Evolutionary conservation across 2,329 filamentous ascomycete species (phyloP).

Genomic region (Colletotrichum limetticola): DNA sequence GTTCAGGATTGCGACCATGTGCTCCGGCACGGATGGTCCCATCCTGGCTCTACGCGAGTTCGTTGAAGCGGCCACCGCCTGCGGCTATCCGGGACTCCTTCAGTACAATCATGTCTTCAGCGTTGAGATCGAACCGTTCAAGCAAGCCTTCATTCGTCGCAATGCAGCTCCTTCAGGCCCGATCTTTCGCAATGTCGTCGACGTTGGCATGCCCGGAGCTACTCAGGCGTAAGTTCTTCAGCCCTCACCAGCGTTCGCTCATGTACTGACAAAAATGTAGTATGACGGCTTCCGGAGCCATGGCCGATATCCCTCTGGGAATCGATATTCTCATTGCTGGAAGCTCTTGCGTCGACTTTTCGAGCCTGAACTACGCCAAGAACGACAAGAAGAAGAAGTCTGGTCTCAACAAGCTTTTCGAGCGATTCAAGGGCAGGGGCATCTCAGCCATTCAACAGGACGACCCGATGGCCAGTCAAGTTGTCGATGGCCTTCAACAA

Average conservation of each 20-base stretch:
- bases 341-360: slow-evolving; percentile 82
- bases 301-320: slow-evolving; percentile 63
- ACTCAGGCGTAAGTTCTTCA: slow-evolving; percentile 55
- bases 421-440: slow-evolving; percentile 48
- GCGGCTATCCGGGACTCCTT: slow-evolving; percentile 47
- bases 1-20: slow-evolving; percentile 74
- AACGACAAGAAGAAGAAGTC: slow-evolving; percentile 55
- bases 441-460: slow-evolving; percentile 58
- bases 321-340: slow-evolving; percentile 77
- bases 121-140: slow-evolving; percentile 71
- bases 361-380: slow-evolving; percentile 65
- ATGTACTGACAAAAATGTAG: slow-evolving; percentile 46
- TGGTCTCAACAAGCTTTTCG: slow-evolving; percentile 64
- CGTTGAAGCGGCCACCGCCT: slow-evolving; percentile 50
- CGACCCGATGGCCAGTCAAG: neutral
- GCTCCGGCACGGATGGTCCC: slow-evolving; percentile 82
- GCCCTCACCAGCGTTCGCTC: slow-evolving; percentile 3
- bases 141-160: slow-evolving; percentile 72
- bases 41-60: slow-evolving; percentile 73
- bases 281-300: slow-evolving; percentile 74
- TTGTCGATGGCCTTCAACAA: slow-evolving; percentile 41
- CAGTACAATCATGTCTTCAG: slow-evolving; percentile 67
- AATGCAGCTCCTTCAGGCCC: slow-evolving; percentile 62
- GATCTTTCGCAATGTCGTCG: slow-evolving; percentile 69
- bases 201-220: slow-evolving; percentile 56